A percentile compares a stretch with the other conserved stretches of the same genome.
phyloP scores from a whole-genome alignment of 768 basidiomycete species.

The Hericium erinaceus region DNA sequence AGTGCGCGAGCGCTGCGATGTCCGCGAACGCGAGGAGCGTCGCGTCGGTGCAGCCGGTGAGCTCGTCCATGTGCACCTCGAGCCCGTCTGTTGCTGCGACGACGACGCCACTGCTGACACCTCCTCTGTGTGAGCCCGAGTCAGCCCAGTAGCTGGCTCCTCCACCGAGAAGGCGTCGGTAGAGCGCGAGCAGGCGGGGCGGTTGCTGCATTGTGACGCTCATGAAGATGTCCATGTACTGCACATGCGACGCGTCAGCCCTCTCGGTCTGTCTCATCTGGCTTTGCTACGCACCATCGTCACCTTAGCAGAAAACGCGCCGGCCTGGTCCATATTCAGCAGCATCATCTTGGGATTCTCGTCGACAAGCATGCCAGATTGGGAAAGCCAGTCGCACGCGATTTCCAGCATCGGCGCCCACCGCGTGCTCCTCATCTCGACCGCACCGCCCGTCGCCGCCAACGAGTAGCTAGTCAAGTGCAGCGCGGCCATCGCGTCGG shows the following conservation, averaged over 20 bases:
- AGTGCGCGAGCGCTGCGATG: conserved; percentile 59
- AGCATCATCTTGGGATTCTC: conserved; percentile 58
- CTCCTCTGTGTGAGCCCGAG: neutral
- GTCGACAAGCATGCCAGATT: conserved; percentile 51
- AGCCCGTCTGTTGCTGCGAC: conserved; percentile 17
- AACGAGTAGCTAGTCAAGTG: conserved; percentile 70
- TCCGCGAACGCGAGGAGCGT: conserved; percentile 70
- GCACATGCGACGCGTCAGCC: neutral
- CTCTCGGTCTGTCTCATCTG: neutral
- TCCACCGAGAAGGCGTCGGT: conserved; percentile 53
- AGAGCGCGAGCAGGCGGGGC: conserved; percentile 57
- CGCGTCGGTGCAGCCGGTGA: conserved; percentile 75
- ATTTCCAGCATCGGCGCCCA: conserved; percentile 67
- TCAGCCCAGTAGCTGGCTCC: conserved; percentile 37
- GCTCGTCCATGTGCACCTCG: conserved; percentile 51
- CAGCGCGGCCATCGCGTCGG: conserved; percentile 69
- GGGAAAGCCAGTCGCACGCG: conserved; percentile 67
- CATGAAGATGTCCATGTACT: conserved; percentile 78
- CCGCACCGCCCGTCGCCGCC: conserved; percentile 13
- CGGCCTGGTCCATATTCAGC: conserved; percentile 41
- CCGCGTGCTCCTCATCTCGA: conserved; percentile 57
- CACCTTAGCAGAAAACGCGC: conserved; percentile 56
- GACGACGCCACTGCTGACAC: neutral
- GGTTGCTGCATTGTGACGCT: conserved; percentile 50
- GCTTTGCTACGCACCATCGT: conserved; percentile 49